Percentiles rank a stretch among this genome's conserved stretches.
Evolutionary conservation across 2,329 filamentous ascomycete genomes (phyloP).

Genomic region (Fusarium caatingaense): DNA sequence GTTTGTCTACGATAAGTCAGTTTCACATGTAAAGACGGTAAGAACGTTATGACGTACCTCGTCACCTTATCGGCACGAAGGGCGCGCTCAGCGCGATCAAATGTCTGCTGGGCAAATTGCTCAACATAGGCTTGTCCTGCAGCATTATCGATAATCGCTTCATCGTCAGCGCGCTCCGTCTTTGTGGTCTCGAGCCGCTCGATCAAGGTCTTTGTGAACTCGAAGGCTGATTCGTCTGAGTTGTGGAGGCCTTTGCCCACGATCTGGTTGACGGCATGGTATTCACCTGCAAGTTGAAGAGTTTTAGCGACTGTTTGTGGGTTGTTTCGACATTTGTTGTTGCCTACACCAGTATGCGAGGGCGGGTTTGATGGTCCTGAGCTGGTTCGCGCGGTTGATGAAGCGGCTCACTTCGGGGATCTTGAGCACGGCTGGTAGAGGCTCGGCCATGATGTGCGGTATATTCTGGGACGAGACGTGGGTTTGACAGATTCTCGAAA

Average conservation of each 20-base stretch:
- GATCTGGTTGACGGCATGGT: conserved; percentile 93
- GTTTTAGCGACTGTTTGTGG: background rate
- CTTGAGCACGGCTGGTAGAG: conserved; percentile 67
- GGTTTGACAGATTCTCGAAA: background rate
- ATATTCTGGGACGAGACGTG: background rate
- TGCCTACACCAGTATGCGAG: conserved; percentile 93
- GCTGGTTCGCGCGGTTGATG: conserved; percentile 83
- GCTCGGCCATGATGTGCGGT: conserved; percentile 70
- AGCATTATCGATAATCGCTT: conserved; percentile 85
- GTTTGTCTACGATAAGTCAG: conserved; percentile 74
- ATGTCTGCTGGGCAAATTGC: conserved; percentile 90
- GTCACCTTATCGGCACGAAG: conserved; percentile 87
- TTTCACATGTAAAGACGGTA: background rate
- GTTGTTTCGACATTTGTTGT: background rate
- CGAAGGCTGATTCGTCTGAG: conserved; percentile 78
- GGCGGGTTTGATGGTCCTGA: conserved; percentile 86
- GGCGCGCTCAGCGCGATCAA: conserved; percentile 84
- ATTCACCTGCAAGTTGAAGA: conserved; percentile 72
- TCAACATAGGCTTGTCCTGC: conserved; percentile 93
- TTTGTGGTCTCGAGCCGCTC: conserved; percentile 80
- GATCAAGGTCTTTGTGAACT: conserved; percentile 86
- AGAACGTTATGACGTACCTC: conserved; percentile 61
- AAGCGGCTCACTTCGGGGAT: conserved; percentile 86
- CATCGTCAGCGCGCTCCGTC: conserved; percentile 77
- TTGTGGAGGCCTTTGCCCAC: conserved; percentile 83